These are phyloP conservation scores for Lenzites betulinus DNA, from an alignment of 768 basidiomycete genomes.

Conservation along the genomic window DNA sequence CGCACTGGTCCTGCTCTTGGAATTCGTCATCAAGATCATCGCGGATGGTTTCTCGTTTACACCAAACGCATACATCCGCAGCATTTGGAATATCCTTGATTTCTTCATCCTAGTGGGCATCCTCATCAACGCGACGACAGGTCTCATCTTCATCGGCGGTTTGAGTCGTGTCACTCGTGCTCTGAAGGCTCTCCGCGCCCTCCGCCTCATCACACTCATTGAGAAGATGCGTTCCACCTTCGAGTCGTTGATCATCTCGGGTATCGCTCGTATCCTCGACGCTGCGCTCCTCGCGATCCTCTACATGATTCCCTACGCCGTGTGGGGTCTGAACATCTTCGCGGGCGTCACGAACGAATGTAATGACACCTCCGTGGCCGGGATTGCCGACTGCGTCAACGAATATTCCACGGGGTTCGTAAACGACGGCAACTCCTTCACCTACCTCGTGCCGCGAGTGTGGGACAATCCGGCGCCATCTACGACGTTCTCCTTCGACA, in stretches of 20 bases:
- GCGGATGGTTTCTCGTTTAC: constrained; percentile 93
- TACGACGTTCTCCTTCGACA: constrained; percentile 88
- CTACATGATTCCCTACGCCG: constrained; percentile 90
- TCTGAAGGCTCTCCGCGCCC: constrained; percentile 84
- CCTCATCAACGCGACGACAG: constrained; percentile 71
- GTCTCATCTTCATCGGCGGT: constrained; percentile 74
- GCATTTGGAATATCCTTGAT: constrained; percentile 92
- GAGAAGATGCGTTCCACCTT: constrained; percentile 86
- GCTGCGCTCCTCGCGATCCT: constrained; percentile 88
- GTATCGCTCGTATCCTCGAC: constrained; percentile 81
- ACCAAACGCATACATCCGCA: constrained; percentile 88
- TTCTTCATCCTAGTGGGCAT: constrained; percentile 81
- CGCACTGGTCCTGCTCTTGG: constrained; percentile 68
- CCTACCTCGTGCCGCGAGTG: constrained; percentile 78
- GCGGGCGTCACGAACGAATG: constrained; percentile 81
- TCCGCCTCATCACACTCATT: constrained; percentile 88
- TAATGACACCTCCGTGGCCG: constrained; percentile 64
- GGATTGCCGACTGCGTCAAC: constrained; percentile 65
- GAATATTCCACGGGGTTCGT: constrained; percentile 62
- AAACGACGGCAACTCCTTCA: constrained; percentile 60
- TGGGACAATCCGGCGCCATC: constrained; percentile 88
- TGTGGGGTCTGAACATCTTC: constrained; percentile 95
- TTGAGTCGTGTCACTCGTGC: constrained; percentile 81
- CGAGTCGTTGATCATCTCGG: constrained; percentile 83
- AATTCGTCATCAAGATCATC: constrained; percentile 87